Percentiles rank a stretch among this genome's conserved stretches.
These are phyloP conservation scores for Saccharomycopsis javanensis DNA, from an alignment of 805 yeast species.

Conservation along the genomic window DNA sequence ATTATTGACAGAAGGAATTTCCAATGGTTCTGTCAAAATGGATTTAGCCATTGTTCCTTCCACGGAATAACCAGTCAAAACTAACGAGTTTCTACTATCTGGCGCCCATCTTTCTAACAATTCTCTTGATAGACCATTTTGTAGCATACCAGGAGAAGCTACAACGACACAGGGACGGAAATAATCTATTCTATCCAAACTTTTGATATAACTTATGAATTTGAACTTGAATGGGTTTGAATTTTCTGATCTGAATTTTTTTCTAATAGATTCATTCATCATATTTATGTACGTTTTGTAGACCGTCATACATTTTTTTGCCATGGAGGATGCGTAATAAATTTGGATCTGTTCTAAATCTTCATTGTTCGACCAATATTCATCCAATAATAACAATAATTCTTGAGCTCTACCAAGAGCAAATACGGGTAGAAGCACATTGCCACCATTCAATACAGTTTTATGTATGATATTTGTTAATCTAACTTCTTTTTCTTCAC, in stretches of 20 bases:
- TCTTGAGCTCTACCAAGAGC: conserved; percentile 98
- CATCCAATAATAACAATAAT: conserved; percentile 78
- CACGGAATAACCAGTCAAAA: conserved; percentile 93
- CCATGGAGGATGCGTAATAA: conserved; percentile 86
- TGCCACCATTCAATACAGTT: conserved; percentile 79
- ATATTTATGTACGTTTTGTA: conserved; percentile 93
- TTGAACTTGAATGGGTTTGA: conserved; percentile 88
- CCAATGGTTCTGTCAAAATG: conserved; percentile 76
- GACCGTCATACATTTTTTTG: conserved; percentile 94
- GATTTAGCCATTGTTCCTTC: conserved; percentile 98
- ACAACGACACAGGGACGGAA: conserved; percentile 92
- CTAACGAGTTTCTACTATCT: conserved; percentile 78
- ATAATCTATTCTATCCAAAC: conserved; percentile 79
- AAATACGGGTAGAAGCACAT: conserved; percentile 87
- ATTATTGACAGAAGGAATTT: conserved; percentile 75
- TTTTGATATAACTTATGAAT: conserved; percentile 68
- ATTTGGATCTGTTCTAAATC: conserved; percentile 77
- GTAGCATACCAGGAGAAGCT: conserved; percentile 98
- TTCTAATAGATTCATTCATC: conserved; percentile 90
- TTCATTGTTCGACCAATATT: conserved; percentile 81
- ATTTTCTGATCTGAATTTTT: conserved; percentile 63
- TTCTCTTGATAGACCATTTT: conserved; percentile 88
- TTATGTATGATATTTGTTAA: conserved; percentile 76
- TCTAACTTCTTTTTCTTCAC: conserved; percentile 74
- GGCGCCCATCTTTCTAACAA: conserved; percentile 96